Evolutionary conservation across 2,329 filamentous ascomycete species (phyloP).

Genomic region (Sporothrix globosa): DNA sequence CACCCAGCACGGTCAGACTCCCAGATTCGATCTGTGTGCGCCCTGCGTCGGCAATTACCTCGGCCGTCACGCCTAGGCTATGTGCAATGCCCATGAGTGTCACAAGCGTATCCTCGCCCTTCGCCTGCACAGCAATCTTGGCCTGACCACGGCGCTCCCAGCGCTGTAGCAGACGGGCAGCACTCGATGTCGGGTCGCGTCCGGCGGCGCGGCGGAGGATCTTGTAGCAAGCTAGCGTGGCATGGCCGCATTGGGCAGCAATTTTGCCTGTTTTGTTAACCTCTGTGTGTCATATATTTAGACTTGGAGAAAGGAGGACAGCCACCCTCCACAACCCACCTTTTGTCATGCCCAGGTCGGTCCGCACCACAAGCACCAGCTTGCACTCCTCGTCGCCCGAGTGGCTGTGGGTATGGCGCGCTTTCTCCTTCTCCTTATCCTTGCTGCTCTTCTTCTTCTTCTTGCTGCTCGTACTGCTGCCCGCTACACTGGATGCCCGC

Average conservation of each 20-base stretch:
- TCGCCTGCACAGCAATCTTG: conserved; percentile 90
- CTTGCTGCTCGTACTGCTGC: conserved; percentile 39
- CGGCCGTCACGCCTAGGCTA: conserved; percentile 81
- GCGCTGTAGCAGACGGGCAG: conserved; percentile 68
- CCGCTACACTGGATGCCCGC: conserved; percentile 42
- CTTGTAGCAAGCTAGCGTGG: conserved; percentile 98
- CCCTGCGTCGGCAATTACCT: conserved; percentile 93
- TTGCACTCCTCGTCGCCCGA: conserved; percentile 80
- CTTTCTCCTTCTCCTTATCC: conserved; percentile 49
- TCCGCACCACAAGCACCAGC: conserved; percentile 86
- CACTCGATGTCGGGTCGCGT: conserved; percentile 54
- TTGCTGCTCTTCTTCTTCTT: conserved; percentile 42
- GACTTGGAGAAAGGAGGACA: not conserved
- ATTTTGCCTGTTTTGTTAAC: conserved; percentile 74
- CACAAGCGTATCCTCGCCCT: conserved; percentile 81
- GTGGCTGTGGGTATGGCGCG: conserved; percentile 43
- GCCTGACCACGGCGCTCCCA: conserved; percentile 89
- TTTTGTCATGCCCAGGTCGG: conserved; percentile 96
- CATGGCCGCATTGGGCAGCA: conserved; percentile 90
- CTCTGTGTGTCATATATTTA: conserved; percentile 5
- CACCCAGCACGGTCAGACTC: conserved; percentile 87
- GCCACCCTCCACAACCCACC: conserved; percentile 55
- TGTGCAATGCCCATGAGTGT: conserved; percentile 75
- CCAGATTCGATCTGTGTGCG: conserved; percentile 94
- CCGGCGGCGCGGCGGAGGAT: conserved; percentile 63